A percentile compares a stretch with the other conserved stretches of the same genome.
phyloP scores from a whole-genome alignment of 78 protist species.

The Polysphondylium violaceum region DNA sequence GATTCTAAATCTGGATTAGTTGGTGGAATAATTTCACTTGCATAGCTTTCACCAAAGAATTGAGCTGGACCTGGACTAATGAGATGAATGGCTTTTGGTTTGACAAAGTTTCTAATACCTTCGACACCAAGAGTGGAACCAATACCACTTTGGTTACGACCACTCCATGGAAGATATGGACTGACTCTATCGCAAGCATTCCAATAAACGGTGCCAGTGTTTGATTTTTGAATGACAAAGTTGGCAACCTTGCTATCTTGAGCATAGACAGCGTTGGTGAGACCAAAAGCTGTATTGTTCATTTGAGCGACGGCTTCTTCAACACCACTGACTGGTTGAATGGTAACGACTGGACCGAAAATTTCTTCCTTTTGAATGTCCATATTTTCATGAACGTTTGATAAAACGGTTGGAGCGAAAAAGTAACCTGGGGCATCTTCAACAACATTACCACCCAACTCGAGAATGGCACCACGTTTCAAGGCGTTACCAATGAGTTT shows the following conservation, averaged over 20 bases:
- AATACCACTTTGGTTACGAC: conserved; percentile 72
- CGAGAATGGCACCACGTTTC: conserved; percentile 70
- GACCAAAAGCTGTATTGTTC: conserved; percentile 80
- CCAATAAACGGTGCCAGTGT: conserved; percentile 84
- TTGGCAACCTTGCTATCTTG: conserved; percentile 18
- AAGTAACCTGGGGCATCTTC: conserved; percentile 68
- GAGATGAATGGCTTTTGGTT: conserved; percentile 71
- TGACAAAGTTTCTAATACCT: conserved; percentile 54
- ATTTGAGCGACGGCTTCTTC: conserved; percentile 51
- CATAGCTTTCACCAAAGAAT: conserved; percentile 9
- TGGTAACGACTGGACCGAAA: conserved; percentile 75
- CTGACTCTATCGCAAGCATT: conserved; percentile 81
- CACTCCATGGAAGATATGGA: conserved; percentile 80
- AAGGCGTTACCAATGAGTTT: conserved; percentile 27
- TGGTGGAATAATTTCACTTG: conserved; percentile 32
- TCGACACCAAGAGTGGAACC: conserved; percentile 77
- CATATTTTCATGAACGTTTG: conserved; percentile 72
- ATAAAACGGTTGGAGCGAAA: conserved; percentile 74
- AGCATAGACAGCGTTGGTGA: conserved; percentile 68
- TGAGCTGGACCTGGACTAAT: background rate
- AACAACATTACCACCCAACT: conserved; percentile 74
- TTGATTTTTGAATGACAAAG: conserved; percentile 23
- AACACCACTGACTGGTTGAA: conserved; percentile 63
- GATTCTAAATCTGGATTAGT: no score
- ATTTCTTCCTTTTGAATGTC: conserved; percentile 62